These are phyloP conservation scores for Takashimella tepidaria DNA, from an alignment of 1,284 basidiomycete species.

Conservation along the genomic window DNA sequence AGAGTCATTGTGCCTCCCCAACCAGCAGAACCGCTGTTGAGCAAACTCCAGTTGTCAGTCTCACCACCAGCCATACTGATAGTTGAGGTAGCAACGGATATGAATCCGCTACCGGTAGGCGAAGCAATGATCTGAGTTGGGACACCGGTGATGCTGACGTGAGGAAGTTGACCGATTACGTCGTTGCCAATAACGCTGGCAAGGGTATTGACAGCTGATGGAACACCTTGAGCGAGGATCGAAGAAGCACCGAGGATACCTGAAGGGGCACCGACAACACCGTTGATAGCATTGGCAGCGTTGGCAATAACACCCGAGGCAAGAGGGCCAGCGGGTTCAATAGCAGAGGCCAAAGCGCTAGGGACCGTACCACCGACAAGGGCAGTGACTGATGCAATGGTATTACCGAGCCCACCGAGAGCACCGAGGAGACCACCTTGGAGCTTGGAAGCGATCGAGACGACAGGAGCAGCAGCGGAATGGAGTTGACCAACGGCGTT, in stretches of 20 bases:
- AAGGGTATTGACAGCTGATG: background rate
- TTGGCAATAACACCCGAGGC: background rate
- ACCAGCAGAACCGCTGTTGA: background rate
- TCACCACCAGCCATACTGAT: background rate
- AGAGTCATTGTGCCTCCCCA: background rate
- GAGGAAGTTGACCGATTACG: background rate
- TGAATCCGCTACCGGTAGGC: background rate
- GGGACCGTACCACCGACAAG: background rate
- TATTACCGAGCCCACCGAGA: background rate
- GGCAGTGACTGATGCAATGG: background rate
- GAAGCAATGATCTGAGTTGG: background rate
- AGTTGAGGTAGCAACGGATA: background rate
- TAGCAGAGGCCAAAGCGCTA: background rate
- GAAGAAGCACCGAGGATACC: background rate
- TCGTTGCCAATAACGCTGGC: background rate
- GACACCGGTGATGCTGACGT: background rate
- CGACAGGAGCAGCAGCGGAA: background rate
- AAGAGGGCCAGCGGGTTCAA: background rate
- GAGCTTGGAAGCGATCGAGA: background rate
- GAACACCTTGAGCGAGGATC: background rate
- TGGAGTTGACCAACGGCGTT: background rate
- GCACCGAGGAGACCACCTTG: background rate
- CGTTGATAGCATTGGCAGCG: background rate
- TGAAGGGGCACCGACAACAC: background rate
- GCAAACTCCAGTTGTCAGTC: background rate